phyloP scores from a whole-genome alignment of 176 grass and related monocot genomes.

The Olyra latifolia region DNA sequence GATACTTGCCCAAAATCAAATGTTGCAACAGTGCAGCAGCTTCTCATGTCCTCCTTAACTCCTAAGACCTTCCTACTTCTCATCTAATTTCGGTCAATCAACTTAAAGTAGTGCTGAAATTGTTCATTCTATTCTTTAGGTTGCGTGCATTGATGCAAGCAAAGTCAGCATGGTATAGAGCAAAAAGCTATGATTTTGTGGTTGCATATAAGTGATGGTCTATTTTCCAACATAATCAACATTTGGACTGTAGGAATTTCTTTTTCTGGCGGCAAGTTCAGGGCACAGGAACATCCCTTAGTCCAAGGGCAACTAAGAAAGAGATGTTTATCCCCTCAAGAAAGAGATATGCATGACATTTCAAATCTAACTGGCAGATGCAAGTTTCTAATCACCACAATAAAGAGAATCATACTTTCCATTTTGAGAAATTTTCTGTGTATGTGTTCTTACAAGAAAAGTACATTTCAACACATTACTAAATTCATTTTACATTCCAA shows the following conservation, averaged over 20 bases:
- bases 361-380: background rate
- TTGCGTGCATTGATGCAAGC: conserved; percentile 4
- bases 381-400: conserved; percentile 24
- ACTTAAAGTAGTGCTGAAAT: conserved; percentile 1
- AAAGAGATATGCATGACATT: background rate
- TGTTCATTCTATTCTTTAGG: conserved; percentile 4
- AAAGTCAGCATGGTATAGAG: conserved; percentile 25
- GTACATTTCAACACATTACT: conserved; percentile 18
- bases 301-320: conserved; percentile 46
- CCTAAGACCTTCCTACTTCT: conserved; percentile 3
- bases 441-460: background rate
- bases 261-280: conserved; percentile 39
- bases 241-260: background rate
- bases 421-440: background rate
- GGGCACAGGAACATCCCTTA: conserved; percentile 35
- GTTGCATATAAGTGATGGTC: conserved; percentile 5
- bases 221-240: conserved; percentile 20
- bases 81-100: background rate
- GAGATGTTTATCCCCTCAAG: conserved; percentile 33
- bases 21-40: conserved; percentile 7
- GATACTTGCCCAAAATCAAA: conserved; percentile 29
- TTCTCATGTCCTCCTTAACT: conserved; percentile 3
- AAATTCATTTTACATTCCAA: conserved; percentile 15
- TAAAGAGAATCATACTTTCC: conserved; percentile 18
- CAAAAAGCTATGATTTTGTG: conserved; percentile 7